A percentile compares a stretch with the other conserved stretches of the same genome.
Evolutionary conservation across 208 protist species (phyloP).

Genomic region (Angomonas ambiguus): DNA sequence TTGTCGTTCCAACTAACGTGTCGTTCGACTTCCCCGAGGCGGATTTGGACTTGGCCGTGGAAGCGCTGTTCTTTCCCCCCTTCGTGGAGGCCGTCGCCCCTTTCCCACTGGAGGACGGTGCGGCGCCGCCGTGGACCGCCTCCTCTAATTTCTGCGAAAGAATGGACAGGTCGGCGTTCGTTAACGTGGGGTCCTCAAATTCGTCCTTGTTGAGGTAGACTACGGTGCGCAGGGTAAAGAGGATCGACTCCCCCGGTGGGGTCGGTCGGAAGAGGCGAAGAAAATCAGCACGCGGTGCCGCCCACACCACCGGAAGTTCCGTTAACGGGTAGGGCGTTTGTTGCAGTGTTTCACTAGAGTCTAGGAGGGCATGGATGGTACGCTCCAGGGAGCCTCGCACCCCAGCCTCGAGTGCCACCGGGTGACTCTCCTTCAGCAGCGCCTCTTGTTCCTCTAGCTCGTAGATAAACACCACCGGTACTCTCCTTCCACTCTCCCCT

Average conservation of each 20-base stretch:
- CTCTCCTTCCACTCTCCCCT: not conserved
- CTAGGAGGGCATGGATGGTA: constrained; percentile 16
- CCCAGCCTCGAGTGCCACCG: not conserved
- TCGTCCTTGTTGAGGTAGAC: constrained; percentile 8
- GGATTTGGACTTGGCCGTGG: not conserved
- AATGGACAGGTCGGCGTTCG: not conserved
- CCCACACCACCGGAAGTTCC: constrained; percentile 44
- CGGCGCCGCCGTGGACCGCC: not conserved
- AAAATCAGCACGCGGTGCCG: constrained; percentile 28
- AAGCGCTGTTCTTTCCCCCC: not conserved
- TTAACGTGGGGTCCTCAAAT: constrained; percentile 5
- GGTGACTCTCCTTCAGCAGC: constrained; percentile 16
- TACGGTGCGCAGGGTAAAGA: not conserved
- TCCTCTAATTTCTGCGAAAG: not conserved
- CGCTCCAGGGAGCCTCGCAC: constrained; percentile 18
- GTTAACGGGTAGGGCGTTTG: constrained; percentile 1
- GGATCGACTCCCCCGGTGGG: not conserved
- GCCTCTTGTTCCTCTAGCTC: constrained; percentile 29
- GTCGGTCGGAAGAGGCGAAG: constrained; percentile 17
- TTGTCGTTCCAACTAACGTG: not conserved
- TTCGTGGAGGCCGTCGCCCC: not conserved
- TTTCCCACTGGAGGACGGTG: not conserved
- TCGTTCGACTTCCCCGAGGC: not conserved
- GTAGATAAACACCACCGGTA: constrained; percentile 38
- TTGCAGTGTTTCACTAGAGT: constrained; percentile 5